Evolutionary conservation across 768 basidiomycete species (phyloP), one percentile per base, ranked within the genome.

Genomic region (Phlebiopsis gigantea): DNA sequence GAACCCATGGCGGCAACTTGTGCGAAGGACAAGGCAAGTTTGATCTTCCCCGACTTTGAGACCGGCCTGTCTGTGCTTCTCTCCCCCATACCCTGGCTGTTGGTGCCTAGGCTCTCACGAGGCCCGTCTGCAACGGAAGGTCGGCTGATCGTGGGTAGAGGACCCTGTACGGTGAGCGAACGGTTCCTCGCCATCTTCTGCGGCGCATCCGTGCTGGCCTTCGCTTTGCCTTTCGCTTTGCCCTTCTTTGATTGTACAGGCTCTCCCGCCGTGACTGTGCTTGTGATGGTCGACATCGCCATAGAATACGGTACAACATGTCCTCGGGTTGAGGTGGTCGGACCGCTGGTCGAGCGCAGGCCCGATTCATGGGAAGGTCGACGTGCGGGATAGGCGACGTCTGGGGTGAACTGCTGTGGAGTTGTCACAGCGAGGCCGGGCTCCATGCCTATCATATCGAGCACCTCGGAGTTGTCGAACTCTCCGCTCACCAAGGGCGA

Each of bases 201-300:
- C 31, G 50, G 31, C 5, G n/a, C 30, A 15, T 34, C 50, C 29
- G 19, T n/a, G 9, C 26, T 30, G 12, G 34, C 34, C 19, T 53
- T 39, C 1, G 28, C 50, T 26, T 28, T 53, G 15, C 50, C 48
- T 21, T 61, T 56, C 17, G 39, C 48, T 31, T 53, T 58, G 21
- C 46, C 53, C 22, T 53, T 56, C 46, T 46, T 51, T 22, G 44
- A 9, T 1, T 10, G n/a, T 24, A 14, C 43, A 8, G 51, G 48
- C 26, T 30, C 24, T 17, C 44, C 41, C 25, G 41, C 54, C n/a
- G 31, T 46, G 43, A 52, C 54, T 29, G 48, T 46, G 46, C 53
- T 58, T 1, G 53, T 55, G 41, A 56, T 58, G 30, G 49, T 61
- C 31, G 62, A 52, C 58, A 63, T 63, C 22, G 56, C 26, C 62